Percentiles rank a stretch among this genome's conserved stretches.
phyloP scores from a whole-genome alignment of 1,139 yeast genomes.

The Casaregolazyma lundiana region DNA sequence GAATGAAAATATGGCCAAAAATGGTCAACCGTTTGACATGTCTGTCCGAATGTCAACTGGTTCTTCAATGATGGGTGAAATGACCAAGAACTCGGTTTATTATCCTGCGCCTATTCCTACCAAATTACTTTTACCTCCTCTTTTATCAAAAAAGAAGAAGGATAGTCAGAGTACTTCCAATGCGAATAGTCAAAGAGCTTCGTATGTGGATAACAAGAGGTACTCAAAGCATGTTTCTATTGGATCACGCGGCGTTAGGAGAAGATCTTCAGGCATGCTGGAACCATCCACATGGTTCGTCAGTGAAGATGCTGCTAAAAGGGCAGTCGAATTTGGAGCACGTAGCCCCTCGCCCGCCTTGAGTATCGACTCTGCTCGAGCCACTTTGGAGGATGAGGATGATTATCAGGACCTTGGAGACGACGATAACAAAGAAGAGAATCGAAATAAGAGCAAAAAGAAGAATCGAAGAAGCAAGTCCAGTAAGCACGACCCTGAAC shows the following conservation, averaged over 20 bases:
- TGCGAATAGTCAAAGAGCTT: background rate
- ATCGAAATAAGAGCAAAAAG: slow-evolving; percentile 3
- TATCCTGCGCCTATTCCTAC: slow-evolving; percentile 36
- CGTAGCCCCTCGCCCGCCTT: slow-evolving; percentile 8
- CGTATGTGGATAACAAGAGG: slow-evolving; percentile 3
- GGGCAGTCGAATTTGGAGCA: slow-evolving; percentile 1
- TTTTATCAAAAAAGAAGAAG: slow-evolving; percentile 22
- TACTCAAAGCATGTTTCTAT: background rate
- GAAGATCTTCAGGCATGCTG: slow-evolving; percentile 10
- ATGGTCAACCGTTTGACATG: background rate
- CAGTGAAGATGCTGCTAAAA: slow-evolving; percentile 8
- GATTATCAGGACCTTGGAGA: slow-evolving; percentile 19
- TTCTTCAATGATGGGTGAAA: background rate
- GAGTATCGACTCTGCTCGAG: slow-evolving; percentile 25
- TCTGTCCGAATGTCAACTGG: background rate
- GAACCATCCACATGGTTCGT: slow-evolving; percentile 22
- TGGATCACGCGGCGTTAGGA: slow-evolving; percentile 1
- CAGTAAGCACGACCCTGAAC: slow-evolving; percentile 11
- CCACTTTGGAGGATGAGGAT: slow-evolving; percentile 27
- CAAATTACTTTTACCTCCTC: slow-evolving; percentile 24
- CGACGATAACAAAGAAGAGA: slow-evolving; percentile 11
- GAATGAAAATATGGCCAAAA: background rate
- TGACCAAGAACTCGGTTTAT: slow-evolving; percentile 19
- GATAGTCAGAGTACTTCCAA: too few species aligned
- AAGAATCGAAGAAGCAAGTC: slow-evolving; percentile 7